Evolutionary conservation across 495 filamentous ascomycete genomes (phyloP).

Genomic region (Tuber umbilicatum): DNA sequence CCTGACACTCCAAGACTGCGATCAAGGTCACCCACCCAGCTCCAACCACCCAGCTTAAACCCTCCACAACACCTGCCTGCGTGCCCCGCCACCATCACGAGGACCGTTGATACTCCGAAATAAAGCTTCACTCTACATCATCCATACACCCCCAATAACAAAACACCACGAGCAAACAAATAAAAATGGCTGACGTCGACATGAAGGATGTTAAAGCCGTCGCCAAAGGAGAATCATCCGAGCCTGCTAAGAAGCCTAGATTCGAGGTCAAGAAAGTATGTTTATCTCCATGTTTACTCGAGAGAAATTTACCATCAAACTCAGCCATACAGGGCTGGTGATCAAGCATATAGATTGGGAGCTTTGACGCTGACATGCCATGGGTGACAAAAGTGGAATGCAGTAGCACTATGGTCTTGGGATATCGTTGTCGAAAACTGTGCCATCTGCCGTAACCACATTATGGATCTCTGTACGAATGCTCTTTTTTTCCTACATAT

Average conservation of each 20-base stretch:
- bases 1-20: not conserved
- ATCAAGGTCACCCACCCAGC: not conserved
- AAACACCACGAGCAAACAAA: not conserved
- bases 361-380: slow-evolving; percentile 5
- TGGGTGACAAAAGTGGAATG: slow-evolving; percentile 72
- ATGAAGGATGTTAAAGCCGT: slow-evolving; percentile 64
- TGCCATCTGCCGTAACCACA: slow-evolving; percentile 98
- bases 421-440: slow-evolving; percentile 99
- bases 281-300: not conserved
- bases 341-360: not conserved
- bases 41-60: not conserved
- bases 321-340: not conserved
- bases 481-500: not conserved
- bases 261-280: slow-evolving; percentile 98
- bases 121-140: not conserved
- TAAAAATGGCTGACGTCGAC: slow-evolving; percentile 86
- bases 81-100: not conserved
- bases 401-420: slow-evolving; percentile 98
- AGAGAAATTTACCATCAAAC: not conserved
- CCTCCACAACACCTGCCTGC: not conserved
- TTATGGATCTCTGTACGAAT: slow-evolving; percentile 91
- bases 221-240: slow-evolving; percentile 48
- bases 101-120: not conserved
- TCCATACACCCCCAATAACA: not conserved
- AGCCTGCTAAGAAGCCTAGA: slow-evolving; percentile 72